These are phyloP conservation scores for Mortierella sp. DNA, from an alignment of 371 early-diverging fungal genomes.

Conservation along the genomic window DNA sequence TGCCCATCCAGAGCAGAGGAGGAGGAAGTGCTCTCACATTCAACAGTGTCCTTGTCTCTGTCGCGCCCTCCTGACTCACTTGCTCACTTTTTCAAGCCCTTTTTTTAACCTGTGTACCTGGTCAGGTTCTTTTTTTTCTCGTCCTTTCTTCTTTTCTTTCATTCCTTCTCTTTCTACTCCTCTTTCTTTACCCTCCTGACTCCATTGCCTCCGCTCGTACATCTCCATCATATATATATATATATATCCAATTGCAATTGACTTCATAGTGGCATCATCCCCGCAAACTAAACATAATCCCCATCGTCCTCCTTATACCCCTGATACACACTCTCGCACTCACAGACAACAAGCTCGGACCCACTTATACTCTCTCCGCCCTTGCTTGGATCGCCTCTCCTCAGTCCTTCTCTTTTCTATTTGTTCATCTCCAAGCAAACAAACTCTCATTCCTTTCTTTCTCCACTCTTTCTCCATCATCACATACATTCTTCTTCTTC, in stretches of 20 bases:
- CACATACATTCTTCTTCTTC: not conserved
- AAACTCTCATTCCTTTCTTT: not conserved
- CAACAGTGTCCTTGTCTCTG: too few species aligned
- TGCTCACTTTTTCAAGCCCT: not conserved
- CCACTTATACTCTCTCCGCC: not conserved
- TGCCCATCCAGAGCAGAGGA: too few species aligned
- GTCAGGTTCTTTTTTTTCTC: not conserved
- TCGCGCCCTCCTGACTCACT: conserved; percentile 6
- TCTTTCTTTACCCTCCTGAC: not conserved
- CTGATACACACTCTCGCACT: not conserved
- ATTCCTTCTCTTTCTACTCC: not conserved
- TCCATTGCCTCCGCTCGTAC: not conserved
- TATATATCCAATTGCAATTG: not conserved
- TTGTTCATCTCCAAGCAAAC: not conserved
- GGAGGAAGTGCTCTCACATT: too few species aligned
- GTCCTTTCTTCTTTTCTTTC: not conserved
- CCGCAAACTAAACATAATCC: not conserved
- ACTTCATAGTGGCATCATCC: not conserved
- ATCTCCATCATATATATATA: not conserved
- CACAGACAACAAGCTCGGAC: conserved; percentile 1
- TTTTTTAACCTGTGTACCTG: too few species aligned
- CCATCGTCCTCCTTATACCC: not conserved
- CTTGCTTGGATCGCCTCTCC: not conserved
- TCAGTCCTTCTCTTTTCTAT: not conserved
- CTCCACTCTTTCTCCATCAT: not conserved